Conservation (phyloP, 441 rosid genomes). For the Breynia disticha region DNA sequence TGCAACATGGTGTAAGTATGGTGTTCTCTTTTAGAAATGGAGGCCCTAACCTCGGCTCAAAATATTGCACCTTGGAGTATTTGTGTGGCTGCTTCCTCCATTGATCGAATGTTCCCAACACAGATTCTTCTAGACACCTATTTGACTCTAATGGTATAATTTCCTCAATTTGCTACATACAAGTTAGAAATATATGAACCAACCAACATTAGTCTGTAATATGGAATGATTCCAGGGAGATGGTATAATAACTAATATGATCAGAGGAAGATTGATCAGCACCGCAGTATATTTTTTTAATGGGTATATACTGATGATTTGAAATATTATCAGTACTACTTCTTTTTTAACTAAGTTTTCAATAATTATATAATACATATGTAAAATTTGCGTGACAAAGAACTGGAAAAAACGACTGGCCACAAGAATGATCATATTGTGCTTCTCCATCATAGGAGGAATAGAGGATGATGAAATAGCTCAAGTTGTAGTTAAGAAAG, state of each 20-base stretch:
- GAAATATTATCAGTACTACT: too few relatives aligned
- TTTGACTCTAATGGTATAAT: slow-evolving; percentile 28
- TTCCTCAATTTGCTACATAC: too few relatives aligned
- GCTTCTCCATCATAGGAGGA: slow-evolving; percentile 47
- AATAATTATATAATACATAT: not conserved
- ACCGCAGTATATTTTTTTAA: slow-evolving; percentile 32
- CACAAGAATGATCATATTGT: slow-evolving; percentile 35
- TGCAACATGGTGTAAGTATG: slow-evolving; percentile 44
- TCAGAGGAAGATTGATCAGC: slow-evolving; percentile 32
- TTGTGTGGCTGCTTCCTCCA: slow-evolving; percentile 49
- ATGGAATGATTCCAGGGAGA: slow-evolving; percentile 35
- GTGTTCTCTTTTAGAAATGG: slow-evolving; percentile 55
- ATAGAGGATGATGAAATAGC: slow-evolving; percentile 29
- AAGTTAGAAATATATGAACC: too few relatives aligned
- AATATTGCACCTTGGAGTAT: slow-evolving; percentile 59
- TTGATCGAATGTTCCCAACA: slow-evolving; percentile 44
- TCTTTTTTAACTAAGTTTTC: too few relatives aligned
- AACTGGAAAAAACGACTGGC: slow-evolving; percentile 30
- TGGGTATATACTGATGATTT: slow-evolving; percentile 24
- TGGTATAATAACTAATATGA: slow-evolving; percentile 39
- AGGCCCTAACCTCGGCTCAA: slow-evolving; percentile 33
- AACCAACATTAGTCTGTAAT: too few relatives aligned
- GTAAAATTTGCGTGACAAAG: slow-evolving; percentile 36
- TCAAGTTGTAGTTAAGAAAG: slow-evolving; percentile 37
- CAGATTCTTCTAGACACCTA: slow-evolving; percentile 23